Base-by-base conservation (phyloP, 371 early-diverging fungal species). In the Chytridiales sp. region DNA sequence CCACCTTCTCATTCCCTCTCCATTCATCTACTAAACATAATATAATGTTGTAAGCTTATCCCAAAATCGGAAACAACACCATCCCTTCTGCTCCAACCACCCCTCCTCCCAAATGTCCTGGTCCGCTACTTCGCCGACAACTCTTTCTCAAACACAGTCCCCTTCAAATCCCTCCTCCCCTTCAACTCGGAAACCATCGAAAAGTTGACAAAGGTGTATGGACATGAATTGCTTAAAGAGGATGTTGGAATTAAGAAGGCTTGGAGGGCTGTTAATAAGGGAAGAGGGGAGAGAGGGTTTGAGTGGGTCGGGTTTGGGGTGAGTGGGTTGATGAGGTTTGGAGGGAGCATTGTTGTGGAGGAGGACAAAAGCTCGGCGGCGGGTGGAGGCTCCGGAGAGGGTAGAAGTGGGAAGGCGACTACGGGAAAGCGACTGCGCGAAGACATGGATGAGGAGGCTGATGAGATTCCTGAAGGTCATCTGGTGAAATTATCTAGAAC, bases 71-170 rank as follows among this genome's bases (percentile, higher is more conserved):
- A n/a, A 42, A 54, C 54, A 36, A 54, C 29, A 27, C 41, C n/a
- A 21, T 54, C 21, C 39, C 54, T 26, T 39, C 30, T 3, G 3
- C n/a, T 8, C 4, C 54, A 5, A 54, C 42, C 27, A 13, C 6
- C 3, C 41, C 54, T 24, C 41, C 41, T 9, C 41, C 54, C 42
- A 41, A 40, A n/a, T n/a, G n/a, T n/a, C 24, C 41, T 54, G 4
- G 54, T 54, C 5, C 54, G 54, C 6, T 54, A 54, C 54, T 54
- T 54, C 41, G 54, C 38, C 17, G 54, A 54, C 21, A 54, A 41
- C 35, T 40, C 54, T 8, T 54, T 39, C 41, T 54, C 38, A 15
- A 29, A 24, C 3, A 5, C 22, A 17, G 15, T 36, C 36, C 24
- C 15, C 13, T 26, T 29, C 5, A 38, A 41, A 27, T 13, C 54